Evolutionary conservation across 2,329 filamentous ascomycete genomes (phyloP), one percentile per base, ranked within the genome.

Genomic region (Xylariaceae sp.): DNA sequence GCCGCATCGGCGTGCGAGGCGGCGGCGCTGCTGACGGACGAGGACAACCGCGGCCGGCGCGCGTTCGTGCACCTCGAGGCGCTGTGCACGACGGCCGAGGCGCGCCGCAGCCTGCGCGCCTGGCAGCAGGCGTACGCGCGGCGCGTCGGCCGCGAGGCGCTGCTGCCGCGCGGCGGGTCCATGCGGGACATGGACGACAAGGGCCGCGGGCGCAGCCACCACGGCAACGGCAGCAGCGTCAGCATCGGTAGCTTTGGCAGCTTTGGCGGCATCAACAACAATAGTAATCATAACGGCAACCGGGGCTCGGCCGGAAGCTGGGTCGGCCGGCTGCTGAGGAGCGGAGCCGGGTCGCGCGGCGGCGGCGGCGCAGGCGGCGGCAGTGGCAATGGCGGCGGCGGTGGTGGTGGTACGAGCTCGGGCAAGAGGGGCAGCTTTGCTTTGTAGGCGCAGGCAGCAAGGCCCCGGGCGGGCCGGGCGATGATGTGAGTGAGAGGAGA

Each of bases 41-140:
- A 73, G 6, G 62, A 70, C n/a, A 50, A 54, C 21, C 58, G 63
- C 18, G 56, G 51, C 29, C 55, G 53, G 8, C 64, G 65, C 19
- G 59, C 71, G 0, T 72, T 77, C 33, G 30, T 45, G 2, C 56
- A 67, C 19, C 60, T 77, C 0, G 62, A 68, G 25, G 47, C 55
- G 0, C 50, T 66, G 11, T 77, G 73, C 38, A 47, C 50, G 7
- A 75, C 67, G 0, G 46, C 46, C 2, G 67, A 69, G 31, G 71
- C 74, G 1, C 61, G 55, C n/a, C 46, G 53, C 5, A 68, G 72
- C 19, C 52, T 77, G 3, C 57, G 56, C 19, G 44, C 51, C 4
- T 77, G 70, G 64, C 70, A 72, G 49, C 58, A 67, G 38, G 42
- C 39, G 3, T 76, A 69, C 45, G 70, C 71, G 18, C 59, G 64